Percentiles rank a stretch among this genome's conserved stretches.
These are phyloP conservation scores for Citeromyces hawaiiensis DNA, from an alignment of 1,139 yeast species.

Conservation along the genomic window DNA sequence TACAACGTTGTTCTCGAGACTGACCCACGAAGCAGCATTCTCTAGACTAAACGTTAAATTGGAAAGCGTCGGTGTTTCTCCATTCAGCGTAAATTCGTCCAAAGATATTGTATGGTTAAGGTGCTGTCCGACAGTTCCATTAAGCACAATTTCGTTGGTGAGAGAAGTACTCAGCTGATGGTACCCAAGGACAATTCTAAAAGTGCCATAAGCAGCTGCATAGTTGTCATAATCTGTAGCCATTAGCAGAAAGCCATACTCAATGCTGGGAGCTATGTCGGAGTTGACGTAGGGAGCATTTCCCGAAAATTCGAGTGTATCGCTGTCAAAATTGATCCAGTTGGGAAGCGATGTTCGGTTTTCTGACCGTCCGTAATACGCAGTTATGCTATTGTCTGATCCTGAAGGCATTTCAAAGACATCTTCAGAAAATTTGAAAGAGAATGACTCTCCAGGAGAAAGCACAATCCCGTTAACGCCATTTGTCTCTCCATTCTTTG, in stretches of 20 bases:
- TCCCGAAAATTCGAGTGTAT: conserved; percentile 60
- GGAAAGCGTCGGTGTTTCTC: conserved; percentile 24
- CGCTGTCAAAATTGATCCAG: conserved; percentile 67
- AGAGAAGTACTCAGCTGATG: conserved; percentile 62
- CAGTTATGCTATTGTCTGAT: conserved; percentile 32
- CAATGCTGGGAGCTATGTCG: conserved; percentile 73
- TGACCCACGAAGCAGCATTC: conserved; percentile 50
- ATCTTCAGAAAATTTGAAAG: conserved; percentile 43
- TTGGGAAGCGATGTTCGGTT: conserved; percentile 84
- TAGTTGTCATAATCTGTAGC: conserved; percentile 73
- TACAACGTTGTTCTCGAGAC: conserved; percentile 29
- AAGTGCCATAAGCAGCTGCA: conserved; percentile 58
- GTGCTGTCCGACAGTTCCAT: conserved; percentile 49
- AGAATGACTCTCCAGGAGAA: conserved; percentile 52
- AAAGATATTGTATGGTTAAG: conserved; percentile 52
- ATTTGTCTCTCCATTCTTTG: conserved; percentile 51
- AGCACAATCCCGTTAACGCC: conserved; percentile 67
- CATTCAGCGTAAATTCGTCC: conserved; percentile 47
- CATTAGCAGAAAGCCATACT: conserved; percentile 59
- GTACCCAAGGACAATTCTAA: conserved; percentile 74
- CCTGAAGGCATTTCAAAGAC: conserved; percentile 36
- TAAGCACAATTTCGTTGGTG: conserved; percentile 34
- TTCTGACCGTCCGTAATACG: conserved; percentile 74
- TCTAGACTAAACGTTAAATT: conserved; percentile 43
- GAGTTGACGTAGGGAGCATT: conserved; percentile 82